A percentile compares a stretch with the other conserved stretches of the same genome.
phyloP scores from a whole-genome alignment of 345 rosid species.

The Arabis hirsuta region DNA sequence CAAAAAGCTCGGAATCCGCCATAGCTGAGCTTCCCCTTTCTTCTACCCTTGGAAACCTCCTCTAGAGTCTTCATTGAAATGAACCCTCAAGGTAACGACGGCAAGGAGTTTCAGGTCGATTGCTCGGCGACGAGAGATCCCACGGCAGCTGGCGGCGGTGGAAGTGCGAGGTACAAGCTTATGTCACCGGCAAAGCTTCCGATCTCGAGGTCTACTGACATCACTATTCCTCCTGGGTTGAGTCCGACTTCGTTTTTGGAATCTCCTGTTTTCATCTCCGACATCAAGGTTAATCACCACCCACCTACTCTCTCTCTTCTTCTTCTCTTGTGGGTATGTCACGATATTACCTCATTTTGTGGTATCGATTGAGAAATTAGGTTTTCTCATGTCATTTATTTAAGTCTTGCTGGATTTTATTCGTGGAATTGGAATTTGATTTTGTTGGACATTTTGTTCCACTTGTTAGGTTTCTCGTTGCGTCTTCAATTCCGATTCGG shows the following conservation, averaged over 20 bases:
- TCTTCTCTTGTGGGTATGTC: background rate
- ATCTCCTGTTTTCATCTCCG: constrained; percentile 93
- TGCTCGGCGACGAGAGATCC: constrained; percentile 44
- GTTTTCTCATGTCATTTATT: constrained; percentile 19
- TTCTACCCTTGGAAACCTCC: background rate
- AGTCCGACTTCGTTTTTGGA: constrained; percentile 95
- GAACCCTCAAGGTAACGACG: constrained; percentile 44
- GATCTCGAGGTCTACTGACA: constrained; percentile 83
- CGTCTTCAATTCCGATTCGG: constrained; percentile 19
- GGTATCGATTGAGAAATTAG: constrained; percentile 30
- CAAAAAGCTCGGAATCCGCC: constrained; percentile 21
- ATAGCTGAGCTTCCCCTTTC: constrained; percentile 3
- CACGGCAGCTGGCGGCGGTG: constrained; percentile 28
- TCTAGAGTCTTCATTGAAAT: constrained; percentile 30
- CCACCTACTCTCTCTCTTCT: constrained; percentile 2
- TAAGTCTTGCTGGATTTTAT: no score
- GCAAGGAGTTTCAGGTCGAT: constrained; percentile 34
- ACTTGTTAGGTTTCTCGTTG: constrained; percentile 20
- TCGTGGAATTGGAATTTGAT: constrained; percentile 8
- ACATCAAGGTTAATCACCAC: constrained; percentile 63
- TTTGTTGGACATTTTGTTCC: constrained; percentile 6
- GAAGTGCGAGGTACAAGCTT: constrained; percentile 88
- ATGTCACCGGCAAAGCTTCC: constrained; percentile 99
- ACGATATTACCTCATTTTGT: constrained; percentile 14
- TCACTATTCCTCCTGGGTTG: constrained; percentile 81